Evolutionary conservation across 2,329 filamentous ascomycete genomes (phyloP).

Genomic region (Colletotrichum tabaci): DNA sequence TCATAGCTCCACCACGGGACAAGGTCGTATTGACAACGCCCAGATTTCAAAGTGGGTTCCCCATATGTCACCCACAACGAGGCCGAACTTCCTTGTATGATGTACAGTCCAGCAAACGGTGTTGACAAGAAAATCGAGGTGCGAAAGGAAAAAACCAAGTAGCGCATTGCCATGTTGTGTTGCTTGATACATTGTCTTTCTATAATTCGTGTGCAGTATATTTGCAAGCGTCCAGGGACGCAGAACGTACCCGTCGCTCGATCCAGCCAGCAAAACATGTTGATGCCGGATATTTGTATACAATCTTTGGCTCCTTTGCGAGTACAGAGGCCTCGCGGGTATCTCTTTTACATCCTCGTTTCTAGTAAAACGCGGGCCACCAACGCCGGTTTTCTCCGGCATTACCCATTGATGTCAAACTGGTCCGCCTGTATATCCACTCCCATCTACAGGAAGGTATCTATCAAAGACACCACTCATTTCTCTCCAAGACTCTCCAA

Average conservation of each 20-base stretch:
- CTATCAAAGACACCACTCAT: too few relatives aligned
- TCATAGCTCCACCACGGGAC: neutral
- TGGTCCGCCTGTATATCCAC: neutral
- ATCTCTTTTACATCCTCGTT: conserved; percentile 41
- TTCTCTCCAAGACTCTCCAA: neutral
- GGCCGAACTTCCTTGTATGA: neutral
- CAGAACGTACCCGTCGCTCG: neutral
- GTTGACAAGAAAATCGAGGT: too few relatives aligned
- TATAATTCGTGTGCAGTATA: neutral
- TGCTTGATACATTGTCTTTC: neutral
- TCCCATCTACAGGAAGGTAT: neutral
- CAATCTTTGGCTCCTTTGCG: neutral
- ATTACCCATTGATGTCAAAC: neutral
- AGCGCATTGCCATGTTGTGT: neutral
- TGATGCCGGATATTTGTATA: neutral
- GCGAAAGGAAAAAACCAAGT: too few relatives aligned
- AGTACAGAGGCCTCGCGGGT: conserved; percentile 38
- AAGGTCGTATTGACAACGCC: neutral
- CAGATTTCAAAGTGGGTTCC: neutral
- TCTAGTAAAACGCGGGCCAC: conserved; percentile 42
- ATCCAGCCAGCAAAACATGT: neutral
- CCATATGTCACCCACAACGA: neutral
- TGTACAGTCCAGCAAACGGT: too few relatives aligned
- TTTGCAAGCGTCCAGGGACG: neutral
- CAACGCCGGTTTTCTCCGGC: neutral